A percentile compares a stretch with the other conserved stretches of the same genome.
Evolutionary conservation across 2,329 filamentous ascomycete species (phyloP).

Genomic region (Simplicillium aogashimaense): DNA sequence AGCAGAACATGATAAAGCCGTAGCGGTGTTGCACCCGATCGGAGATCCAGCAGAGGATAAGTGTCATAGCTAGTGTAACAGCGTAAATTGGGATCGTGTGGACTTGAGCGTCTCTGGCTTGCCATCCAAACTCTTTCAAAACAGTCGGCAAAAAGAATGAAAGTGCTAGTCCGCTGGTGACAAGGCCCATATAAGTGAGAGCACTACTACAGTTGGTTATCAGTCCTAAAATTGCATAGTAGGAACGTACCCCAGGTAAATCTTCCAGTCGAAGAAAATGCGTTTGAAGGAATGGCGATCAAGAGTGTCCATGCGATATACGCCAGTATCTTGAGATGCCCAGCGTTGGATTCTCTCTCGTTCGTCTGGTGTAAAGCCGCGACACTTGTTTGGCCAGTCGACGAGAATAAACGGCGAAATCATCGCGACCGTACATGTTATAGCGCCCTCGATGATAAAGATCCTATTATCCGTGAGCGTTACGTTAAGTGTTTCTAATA

Average conservation of each 20-base stretch:
- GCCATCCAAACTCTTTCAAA: constrained; percentile 23
- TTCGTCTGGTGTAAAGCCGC: constrained; percentile 34
- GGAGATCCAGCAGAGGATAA: constrained; percentile 29
- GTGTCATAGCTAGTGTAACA: constrained; percentile 18
- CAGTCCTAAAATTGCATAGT: too few species aligned
- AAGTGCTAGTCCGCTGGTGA: constrained; percentile 35
- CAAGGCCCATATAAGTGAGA: constrained; percentile 23
- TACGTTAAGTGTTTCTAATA: too few species aligned
- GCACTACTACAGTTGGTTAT: constrained; percentile 4
- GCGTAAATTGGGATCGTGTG: constrained; percentile 26
- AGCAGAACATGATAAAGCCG: constrained; percentile 40
- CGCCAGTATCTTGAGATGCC: constrained; percentile 27
- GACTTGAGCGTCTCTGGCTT: constrained; percentile 21
- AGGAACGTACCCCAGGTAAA: constrained; percentile 22
- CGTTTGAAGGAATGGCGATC: constrained; percentile 35
- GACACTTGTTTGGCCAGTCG: constrained; percentile 19
- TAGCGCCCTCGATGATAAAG: constrained; percentile 21
- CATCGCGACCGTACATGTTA: constrained; percentile 12
- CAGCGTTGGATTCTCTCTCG: constrained; percentile 29
- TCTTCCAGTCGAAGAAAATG: constrained; percentile 36
- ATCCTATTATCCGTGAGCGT: constrained; percentile 13
- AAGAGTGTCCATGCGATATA: constrained; percentile 39
- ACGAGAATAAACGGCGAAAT: constrained; percentile 13
- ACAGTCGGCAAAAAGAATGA: constrained; percentile 29
- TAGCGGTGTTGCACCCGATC: constrained; percentile 42